Evolutionary conservation across 2,329 filamentous ascomycete genomes (phyloP), one percentile per base, ranked within the genome.

Genomic region (Aspergillus quadrilineatus): DNA sequence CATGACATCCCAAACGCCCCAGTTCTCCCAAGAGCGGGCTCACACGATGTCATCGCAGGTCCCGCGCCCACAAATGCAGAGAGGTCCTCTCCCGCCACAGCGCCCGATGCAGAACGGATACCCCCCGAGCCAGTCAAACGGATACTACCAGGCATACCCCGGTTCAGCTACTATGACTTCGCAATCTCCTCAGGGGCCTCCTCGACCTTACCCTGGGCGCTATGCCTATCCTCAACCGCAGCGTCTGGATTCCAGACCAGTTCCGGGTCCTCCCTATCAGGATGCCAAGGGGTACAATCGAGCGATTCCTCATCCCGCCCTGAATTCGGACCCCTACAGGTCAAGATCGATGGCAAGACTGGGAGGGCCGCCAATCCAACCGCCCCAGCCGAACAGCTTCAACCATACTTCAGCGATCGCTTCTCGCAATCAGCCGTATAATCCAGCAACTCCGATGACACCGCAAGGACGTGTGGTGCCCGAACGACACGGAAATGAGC

Each of bases 381-480:
- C 86, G 54, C 83, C 82, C 48, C 83, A 85, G 14, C 80, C 84
- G 10, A 84, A 77, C 66, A 80, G 80, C 46, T 88, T 85, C 69
- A 83, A 86, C 72, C 80, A 84, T 71, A 82, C 87, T 10, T 86
- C 89, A 28, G 87, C 89, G 50, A 89, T 87, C 69, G 84, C 88
- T 43, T 92, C 92, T 68, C 87, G 92, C 53, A 89, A 92, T 64
- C 86, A 89, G 57, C 88, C 86, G 30, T 93, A 90, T 69, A 85
- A 86, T 56, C 61, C 73, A 42, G 65, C 78, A 77, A 61, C 80
- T 62, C 87, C 91, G 60, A 96, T 91, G 48, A 99, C 94, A 2
- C 90, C 92, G 7, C 92, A 97, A 72, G 94, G 94, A 32, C 85
- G 94, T 59, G 81, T 94, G 36, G 92, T 99, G 7, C 94, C 94